Evolutionary conservation across 2,329 filamentous ascomycete genomes (phyloP).

Genomic region (Xylaria sp.): DNA sequence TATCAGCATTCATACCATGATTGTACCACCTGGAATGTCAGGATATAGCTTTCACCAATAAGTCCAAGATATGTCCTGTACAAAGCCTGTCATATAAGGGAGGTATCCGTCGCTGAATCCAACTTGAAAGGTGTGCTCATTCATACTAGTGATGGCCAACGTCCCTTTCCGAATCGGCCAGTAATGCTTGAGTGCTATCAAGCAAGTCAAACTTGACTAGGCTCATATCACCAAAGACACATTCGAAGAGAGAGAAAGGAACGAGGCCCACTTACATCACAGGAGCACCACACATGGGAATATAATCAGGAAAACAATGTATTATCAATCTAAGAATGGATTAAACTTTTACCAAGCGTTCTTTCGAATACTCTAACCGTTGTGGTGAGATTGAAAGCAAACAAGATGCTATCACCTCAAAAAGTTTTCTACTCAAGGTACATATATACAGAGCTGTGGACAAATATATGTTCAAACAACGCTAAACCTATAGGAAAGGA

Average conservation of each 20-base stretch:
- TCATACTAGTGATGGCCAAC: neutral
- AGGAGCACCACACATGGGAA: too few species aligned
- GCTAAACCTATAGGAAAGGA: neutral
- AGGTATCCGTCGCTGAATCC: constrained; percentile 2
- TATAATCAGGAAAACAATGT: too few species aligned
- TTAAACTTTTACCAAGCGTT: too few species aligned
- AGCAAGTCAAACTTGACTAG: neutral
- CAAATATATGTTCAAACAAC: neutral
- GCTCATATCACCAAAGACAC: neutral
- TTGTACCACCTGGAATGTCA: neutral
- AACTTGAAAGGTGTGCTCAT: neutral
- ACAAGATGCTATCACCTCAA: too few species aligned
- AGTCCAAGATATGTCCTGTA: neutral
- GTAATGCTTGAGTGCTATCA: too few species aligned
- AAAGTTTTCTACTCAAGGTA: too few species aligned
- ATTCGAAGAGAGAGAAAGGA: neutral
- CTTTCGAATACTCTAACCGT: too few species aligned
- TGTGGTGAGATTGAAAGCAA: too few species aligned
- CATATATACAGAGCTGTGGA: too few species aligned
- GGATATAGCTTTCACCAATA: neutral
- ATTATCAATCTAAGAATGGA: too few species aligned
- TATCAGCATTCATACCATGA: neutral
- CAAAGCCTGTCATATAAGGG: constrained; percentile 3
- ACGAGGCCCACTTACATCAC: too few species aligned
- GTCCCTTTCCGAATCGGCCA: neutral